These are phyloP conservation scores for Calvatia gigantea DNA, from an alignment of 768 basidiomycete species.

Conservation along the genomic window DNA sequence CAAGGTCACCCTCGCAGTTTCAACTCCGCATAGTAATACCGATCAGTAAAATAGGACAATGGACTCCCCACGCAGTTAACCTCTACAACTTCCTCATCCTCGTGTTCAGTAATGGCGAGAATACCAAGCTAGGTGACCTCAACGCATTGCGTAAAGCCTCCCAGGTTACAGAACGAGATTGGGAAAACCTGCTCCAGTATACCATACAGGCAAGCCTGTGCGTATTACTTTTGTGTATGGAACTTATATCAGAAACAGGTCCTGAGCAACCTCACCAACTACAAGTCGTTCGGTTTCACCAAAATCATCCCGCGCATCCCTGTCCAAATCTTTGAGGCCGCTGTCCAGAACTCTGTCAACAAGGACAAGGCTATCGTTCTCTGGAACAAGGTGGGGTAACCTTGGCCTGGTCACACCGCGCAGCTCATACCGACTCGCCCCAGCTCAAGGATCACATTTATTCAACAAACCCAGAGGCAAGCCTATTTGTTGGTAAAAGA, in stretches of 20 bases:
- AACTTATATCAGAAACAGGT: slow-evolving; percentile 28
- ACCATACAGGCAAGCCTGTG: slow-evolving; percentile 53
- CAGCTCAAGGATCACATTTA: slow-evolving; percentile 79
- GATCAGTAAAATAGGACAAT: slow-evolving; percentile 53
- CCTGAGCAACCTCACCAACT: slow-evolving; percentile 68
- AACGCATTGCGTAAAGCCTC: slow-evolving; percentile 47
- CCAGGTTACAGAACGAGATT: slow-evolving; percentile 54
- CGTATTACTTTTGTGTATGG: background rate
- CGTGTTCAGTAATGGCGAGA: slow-evolving; percentile 55
- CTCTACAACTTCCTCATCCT: slow-evolving; percentile 72
- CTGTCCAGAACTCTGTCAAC: slow-evolving; percentile 60
- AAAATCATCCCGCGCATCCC: slow-evolving; percentile 79
- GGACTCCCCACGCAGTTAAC: slow-evolving; percentile 66
- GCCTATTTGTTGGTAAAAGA: slow-evolving; percentile 78
- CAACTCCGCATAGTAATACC: background rate
- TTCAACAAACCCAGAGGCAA: slow-evolving; percentile 55
- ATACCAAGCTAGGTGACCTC: slow-evolving; percentile 52
- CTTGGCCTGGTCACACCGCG: background rate
- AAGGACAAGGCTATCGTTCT: slow-evolving; percentile 49
- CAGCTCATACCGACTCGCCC: background rate
- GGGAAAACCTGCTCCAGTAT: slow-evolving; percentile 71
- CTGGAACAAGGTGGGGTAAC: slow-evolving; percentile 54
- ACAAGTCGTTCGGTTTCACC: slow-evolving; percentile 79
- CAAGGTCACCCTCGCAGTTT: slow-evolving; percentile 37
- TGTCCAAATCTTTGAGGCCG: slow-evolving; percentile 55